phyloP scores from a whole-genome alignment of 2,329 filamentous ascomycete species.

The Venturia oleaginea region DNA sequence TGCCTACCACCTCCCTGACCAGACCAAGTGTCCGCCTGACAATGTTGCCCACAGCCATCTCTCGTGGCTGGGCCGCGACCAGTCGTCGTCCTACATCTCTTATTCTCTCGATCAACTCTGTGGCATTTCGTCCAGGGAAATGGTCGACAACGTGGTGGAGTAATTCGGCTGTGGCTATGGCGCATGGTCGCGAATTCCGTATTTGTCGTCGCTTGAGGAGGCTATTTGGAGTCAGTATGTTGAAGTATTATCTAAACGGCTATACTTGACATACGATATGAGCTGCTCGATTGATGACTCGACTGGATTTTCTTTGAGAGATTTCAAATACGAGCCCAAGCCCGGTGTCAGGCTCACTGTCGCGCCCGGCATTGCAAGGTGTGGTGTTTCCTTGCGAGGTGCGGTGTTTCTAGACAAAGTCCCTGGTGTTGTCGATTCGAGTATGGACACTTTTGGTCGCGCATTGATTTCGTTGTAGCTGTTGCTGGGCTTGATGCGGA shows the following conservation, averaged over 20 bases:
- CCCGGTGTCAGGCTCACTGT: slow-evolving; percentile 56
- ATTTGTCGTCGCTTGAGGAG: slow-evolving; percentile 89
- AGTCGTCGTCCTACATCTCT: slow-evolving; percentile 69
- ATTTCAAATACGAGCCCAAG: slow-evolving; percentile 68
- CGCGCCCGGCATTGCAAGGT: slow-evolving; percentile 48
- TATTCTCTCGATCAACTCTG: slow-evolving; percentile 70
- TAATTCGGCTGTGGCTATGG: slow-evolving; percentile 81
- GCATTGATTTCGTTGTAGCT: not conserved
- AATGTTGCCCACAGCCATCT: slow-evolving; percentile 91
- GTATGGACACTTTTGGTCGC: not conserved
- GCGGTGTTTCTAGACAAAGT: not conserved
- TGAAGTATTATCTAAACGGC: slow-evolving; percentile 11
- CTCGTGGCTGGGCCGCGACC: slow-evolving; percentile 74
- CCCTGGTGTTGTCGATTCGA: not conserved
- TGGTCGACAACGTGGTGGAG: slow-evolving; percentile 78
- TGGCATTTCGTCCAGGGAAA: slow-evolving; percentile 68
- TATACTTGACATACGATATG: slow-evolving; percentile 55
- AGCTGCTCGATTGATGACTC: slow-evolving; percentile 78
- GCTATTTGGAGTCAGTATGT: slow-evolving; percentile 34
- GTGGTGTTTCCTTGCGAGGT: slow-evolving; percentile 24
- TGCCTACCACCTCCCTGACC: slow-evolving; percentile 82
- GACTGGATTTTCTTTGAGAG: slow-evolving; percentile 63
- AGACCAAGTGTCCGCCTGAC: slow-evolving; percentile 82
- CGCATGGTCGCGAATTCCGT: slow-evolving; percentile 76
- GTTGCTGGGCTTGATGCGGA: not conserved